Evolutionary conservation across 2,329 filamentous ascomycete species (phyloP).

Genomic region (Cryphonectria naterciae): DNA sequence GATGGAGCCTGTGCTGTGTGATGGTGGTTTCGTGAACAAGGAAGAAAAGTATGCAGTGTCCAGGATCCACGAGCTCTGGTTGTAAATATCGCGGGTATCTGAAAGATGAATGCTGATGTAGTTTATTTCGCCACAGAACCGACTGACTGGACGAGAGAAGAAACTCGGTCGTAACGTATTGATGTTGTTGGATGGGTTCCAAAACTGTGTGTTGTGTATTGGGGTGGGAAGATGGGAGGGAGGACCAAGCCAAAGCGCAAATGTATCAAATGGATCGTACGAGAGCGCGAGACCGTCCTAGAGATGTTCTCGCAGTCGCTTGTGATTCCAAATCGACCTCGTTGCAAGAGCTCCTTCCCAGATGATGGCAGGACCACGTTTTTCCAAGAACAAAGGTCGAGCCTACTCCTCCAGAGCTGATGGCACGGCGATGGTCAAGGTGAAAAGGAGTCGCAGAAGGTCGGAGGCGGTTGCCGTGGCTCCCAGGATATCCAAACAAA

Average conservation of each 20-base stretch:
- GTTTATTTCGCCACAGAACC: constrained; percentile 22
- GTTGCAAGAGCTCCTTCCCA: constrained; percentile 1
- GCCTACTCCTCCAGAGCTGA: neutral
- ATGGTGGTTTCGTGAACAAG: neutral
- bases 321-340: neutral
- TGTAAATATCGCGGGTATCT: constrained; percentile 9
- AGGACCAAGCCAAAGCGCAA: neutral
- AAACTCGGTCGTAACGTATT: constrained; percentile 17
- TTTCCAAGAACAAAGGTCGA: neutral
- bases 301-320: neutral
- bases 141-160: constrained; percentile 19
- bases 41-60: constrained; percentile 5
- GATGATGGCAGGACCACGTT: neutral
- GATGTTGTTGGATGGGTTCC: constrained; percentile 25
- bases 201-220: constrained; percentile 5
- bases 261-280: neutral
- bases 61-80: neutral
- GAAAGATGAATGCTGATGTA: constrained; percentile 25
- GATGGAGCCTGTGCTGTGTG: neutral
- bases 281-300: neutral
- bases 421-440: neutral
- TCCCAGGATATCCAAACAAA: constrained; percentile 7
- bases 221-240: too few relatives aligned
- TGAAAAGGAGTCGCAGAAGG: neutral
- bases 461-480: constrained; percentile 10